Conservation (phyloP, 208 protist genomes). For the Endotrypanum monterogeii region DNA sequence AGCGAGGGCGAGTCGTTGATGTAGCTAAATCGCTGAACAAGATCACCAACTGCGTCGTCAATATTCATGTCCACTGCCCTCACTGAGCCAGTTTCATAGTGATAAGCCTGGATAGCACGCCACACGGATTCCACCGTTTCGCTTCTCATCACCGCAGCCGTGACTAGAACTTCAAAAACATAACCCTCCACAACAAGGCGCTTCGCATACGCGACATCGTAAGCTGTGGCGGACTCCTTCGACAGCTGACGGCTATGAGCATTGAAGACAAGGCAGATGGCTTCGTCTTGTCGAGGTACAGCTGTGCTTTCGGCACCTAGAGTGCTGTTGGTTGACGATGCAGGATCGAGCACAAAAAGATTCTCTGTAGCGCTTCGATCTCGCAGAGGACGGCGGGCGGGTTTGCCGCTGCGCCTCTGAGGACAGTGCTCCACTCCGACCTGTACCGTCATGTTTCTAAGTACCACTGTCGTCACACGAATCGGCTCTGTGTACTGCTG, state of each 20-base stretch:
- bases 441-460: constrained; percentile 30
- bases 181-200: constrained; percentile 25
- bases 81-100: constrained; percentile 1
- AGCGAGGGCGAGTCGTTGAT: constrained; percentile 22
- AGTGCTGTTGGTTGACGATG: constrained; percentile 7
- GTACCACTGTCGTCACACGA: neutral
- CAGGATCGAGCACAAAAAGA: constrained; percentile 16
- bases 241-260: constrained; percentile 10
- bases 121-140: constrained; percentile 25
- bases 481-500: constrained; percentile 24
- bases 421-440: constrained; percentile 10
- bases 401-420: neutral
- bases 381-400: neutral
- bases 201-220: constrained; percentile 17
- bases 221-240: neutral
- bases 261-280: constrained; percentile 24
- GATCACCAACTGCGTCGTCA: constrained; percentile 13
- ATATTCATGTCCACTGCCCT: constrained; percentile 17
- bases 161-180: constrained; percentile 21
- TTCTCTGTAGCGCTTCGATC: constrained; percentile 21
- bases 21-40: constrained; percentile 25
- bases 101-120: constrained; percentile 26
- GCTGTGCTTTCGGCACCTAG: constrained; percentile 2
- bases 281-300: constrained; percentile 6
- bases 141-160: constrained; percentile 2